phyloP scores from a whole-genome alignment of 192 early-diverging fungal species.

The Funneliformis geosporum region DNA sequence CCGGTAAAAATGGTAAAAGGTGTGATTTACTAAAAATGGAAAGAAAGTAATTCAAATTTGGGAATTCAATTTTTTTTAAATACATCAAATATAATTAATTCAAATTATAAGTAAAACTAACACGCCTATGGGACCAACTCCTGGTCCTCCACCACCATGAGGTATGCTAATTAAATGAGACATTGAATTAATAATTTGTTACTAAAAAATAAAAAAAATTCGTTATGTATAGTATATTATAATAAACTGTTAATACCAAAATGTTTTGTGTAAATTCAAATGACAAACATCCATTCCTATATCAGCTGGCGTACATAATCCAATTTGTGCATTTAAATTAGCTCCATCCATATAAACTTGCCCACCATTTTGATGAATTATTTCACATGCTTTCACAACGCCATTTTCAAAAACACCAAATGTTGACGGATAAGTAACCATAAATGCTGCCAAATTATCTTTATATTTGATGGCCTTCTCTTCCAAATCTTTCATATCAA shows the following conservation, averaged over 20 bases:
- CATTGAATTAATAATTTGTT: background rate
- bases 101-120: slow-evolving; percentile 43
- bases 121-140: slow-evolving; percentile 96
- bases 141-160: slow-evolving; percentile 98
- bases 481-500: slow-evolving; percentile 88
- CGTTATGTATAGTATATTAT: background rate
- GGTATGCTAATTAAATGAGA: slow-evolving; percentile 73
- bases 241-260: slow-evolving; percentile 36
- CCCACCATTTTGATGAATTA: slow-evolving; percentile 92
- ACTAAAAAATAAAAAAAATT: background rate
- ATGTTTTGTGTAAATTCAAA: slow-evolving; percentile 99
- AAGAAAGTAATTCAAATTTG: background rate
- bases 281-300: slow-evolving; percentile 99
- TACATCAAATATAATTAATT: background rate
- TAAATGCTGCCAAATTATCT: slow-evolving; percentile 86
- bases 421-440: slow-evolving; percentile 99
- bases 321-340: slow-evolving; percentile 89
- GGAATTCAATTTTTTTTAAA: background rate
- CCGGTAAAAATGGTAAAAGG: slow-evolving; percentile 89
- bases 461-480: slow-evolving; percentile 88
- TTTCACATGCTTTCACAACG: slow-evolving; percentile 83
- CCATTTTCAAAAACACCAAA: slow-evolving; percentile 97
- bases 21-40: slow-evolving; percentile 66
- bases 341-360: slow-evolving; percentile 99
- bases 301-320: slow-evolving; percentile 82